Evolutionary conservation across 495 filamentous ascomycete species (phyloP).

Genomic region (Xylaria bambusicola): DNA sequence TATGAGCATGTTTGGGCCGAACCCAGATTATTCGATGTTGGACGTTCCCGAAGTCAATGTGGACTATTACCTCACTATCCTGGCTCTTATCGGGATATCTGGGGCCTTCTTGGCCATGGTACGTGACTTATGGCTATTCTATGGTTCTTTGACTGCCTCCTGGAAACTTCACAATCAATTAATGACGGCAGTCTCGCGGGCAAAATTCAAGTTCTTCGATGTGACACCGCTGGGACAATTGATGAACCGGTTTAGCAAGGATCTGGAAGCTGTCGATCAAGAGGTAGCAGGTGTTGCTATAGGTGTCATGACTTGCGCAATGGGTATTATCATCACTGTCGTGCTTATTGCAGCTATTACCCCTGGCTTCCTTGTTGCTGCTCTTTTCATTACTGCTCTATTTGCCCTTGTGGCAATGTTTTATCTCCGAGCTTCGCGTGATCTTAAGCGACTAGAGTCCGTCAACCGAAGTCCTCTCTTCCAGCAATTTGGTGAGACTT

Average conservation of each 20-base stretch:
- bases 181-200: conserved; percentile 77
- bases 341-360: conserved; percentile 91
- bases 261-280: conserved; percentile 93
- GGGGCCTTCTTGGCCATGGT: conserved; percentile 75
- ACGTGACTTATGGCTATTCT: conserved; percentile 86
- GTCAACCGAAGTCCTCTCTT: conserved; percentile 93
- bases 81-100: conserved; percentile 73
- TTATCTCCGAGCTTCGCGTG: conserved; percentile 87
- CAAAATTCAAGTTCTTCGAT: conserved; percentile 97
- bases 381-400: conserved; percentile 76
- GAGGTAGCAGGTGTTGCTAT: conserved; percentile 90
- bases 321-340: conserved; percentile 80
- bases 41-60: conserved; percentile 66
- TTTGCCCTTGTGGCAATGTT: conserved; percentile 84
- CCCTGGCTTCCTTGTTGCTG: conserved; percentile 87
- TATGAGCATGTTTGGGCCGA: conserved; percentile 14
- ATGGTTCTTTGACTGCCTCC: conserved; percentile 87
- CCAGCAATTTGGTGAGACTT: conserved; percentile 96
- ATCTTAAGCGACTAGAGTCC: conserved; percentile 93
- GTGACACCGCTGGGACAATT: conserved; percentile 94
- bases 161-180: conserved; percentile 79
- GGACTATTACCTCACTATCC: conserved; percentile 78
- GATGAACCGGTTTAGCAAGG: conserved; percentile 99
- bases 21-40: conserved; percentile 31
- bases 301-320: conserved; percentile 56